Evolutionary conservation across 1,139 yeast species (phyloP).

Genomic region (Scheffersomyces insectosa): DNA sequence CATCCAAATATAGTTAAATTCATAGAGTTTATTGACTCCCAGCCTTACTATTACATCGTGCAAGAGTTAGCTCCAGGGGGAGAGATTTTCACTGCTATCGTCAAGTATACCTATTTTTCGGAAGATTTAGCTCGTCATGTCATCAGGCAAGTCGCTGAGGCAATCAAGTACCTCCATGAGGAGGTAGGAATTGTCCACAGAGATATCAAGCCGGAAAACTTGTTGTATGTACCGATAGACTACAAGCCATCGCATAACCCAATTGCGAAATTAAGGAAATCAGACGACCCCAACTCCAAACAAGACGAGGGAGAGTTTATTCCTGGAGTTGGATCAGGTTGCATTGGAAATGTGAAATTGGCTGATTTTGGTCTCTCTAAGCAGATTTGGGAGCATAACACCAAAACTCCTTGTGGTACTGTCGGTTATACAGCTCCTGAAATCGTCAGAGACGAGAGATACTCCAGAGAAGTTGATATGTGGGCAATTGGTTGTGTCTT

Average conservation of each 20-base stretch:
- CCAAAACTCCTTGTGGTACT: constrained; percentile 66
- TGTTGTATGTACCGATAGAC: constrained; percentile 63
- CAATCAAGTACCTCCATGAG: constrained; percentile 53
- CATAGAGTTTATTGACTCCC: constrained; percentile 50
- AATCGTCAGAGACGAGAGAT: constrained; percentile 57
- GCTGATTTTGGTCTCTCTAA: constrained; percentile 63
- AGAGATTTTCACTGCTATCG: constrained; percentile 58
- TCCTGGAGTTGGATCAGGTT: constrained; percentile 52
- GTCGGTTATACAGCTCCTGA: constrained; percentile 67
- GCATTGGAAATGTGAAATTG: constrained; percentile 52
- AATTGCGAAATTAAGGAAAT: constrained; percentile 37
- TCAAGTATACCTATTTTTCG: constrained; percentile 55
- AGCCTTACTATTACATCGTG: constrained; percentile 51
- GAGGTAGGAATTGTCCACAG: constrained; percentile 59
- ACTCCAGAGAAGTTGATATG: constrained; percentile 63
- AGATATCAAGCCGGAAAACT: constrained; percentile 58
- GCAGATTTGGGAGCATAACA: constrained; percentile 57
- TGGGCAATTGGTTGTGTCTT: constrained; percentile 67
- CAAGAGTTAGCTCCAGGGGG: constrained; percentile 58
- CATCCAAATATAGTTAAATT: constrained; percentile 52
- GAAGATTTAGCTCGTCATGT: constrained; percentile 56
- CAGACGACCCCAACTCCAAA: constrained; percentile 50
- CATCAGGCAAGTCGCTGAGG: constrained; percentile 50
- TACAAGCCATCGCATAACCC: constrained; percentile 43
- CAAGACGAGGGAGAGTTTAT: constrained; percentile 54